phyloP scores from a whole-genome alignment of 192 early-diverging fungal species.

The Radiomyces spectabilis region DNA sequence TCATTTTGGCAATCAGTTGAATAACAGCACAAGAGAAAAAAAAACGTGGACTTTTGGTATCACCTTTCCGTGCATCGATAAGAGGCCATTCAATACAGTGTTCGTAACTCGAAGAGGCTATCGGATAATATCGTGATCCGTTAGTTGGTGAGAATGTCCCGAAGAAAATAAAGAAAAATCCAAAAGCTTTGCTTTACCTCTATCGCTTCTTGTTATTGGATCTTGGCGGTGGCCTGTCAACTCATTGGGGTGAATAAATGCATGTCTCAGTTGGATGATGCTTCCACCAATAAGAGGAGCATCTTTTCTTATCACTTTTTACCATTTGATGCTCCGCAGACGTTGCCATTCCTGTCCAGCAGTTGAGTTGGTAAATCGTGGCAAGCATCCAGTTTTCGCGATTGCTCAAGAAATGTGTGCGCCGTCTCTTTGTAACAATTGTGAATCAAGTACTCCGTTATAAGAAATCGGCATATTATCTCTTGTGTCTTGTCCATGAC shows the following conservation, averaged over 20 bases:
- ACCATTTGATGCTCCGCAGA: too few relatives aligned
- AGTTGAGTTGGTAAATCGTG: not conserved
- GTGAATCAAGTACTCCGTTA: conserved; percentile 1
- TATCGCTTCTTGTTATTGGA: not conserved
- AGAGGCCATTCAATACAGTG: not conserved
- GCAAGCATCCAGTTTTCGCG: not conserved
- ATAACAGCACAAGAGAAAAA: not conserved
- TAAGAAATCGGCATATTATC: not conserved
- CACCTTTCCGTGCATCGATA: conserved; percentile 4
- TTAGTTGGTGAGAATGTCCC: too few relatives aligned
- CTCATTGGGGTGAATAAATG: not conserved
- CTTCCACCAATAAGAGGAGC: too few relatives aligned
- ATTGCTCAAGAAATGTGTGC: not conserved
- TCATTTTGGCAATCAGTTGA: not conserved
- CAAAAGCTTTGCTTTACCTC: not conserved
- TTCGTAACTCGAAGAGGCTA: not conserved
- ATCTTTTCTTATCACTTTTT: too few relatives aligned
- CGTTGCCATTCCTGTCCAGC: not conserved
- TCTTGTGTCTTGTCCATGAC: not conserved
- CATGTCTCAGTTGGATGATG: not conserved
- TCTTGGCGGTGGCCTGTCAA: not conserved
- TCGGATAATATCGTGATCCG: too few relatives aligned
- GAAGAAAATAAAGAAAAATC: not conserved
- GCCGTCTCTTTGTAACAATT: conserved; percentile 3
- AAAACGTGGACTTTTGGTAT: not conserved